These are phyloP conservation scores for Cryptococcus sp. DNA, from an alignment of 1,284 basidiomycete species.

Conservation along the genomic window DNA sequence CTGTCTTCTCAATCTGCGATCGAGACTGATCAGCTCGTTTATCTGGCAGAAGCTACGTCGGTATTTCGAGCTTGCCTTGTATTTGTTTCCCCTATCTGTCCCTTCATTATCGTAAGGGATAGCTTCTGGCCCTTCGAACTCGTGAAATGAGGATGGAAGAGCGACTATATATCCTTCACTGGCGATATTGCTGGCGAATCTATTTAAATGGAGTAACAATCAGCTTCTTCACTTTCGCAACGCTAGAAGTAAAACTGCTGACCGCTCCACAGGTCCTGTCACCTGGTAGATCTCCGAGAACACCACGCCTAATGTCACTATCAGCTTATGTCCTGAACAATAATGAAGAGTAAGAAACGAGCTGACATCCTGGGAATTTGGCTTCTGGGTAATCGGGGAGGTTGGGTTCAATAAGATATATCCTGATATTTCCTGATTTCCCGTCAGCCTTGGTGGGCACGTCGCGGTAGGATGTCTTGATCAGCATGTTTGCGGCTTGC, in stretches of 20 bases:
- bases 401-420: constrained; percentile 55
- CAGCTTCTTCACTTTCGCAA: neutral
- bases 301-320: constrained; percentile 35
- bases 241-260: neutral
- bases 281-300: constrained; percentile 57
- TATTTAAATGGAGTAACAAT: constrained; percentile 5
- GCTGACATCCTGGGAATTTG: constrained; percentile 52
- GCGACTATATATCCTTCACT: constrained; percentile 64
- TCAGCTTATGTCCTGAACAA: neutral
- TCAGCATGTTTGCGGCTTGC: constrained; percentile 62
- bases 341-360: neutral
- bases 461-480: constrained; percentile 75
- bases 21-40: constrained; percentile 1
- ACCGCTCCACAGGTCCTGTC: constrained; percentile 48
- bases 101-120: constrained; percentile 85
- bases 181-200: constrained; percentile 88
- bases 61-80: constrained; percentile 63
- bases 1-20: constrained; percentile 73
- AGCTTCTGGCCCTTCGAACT: constrained; percentile 82
- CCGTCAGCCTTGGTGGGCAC: constrained; percentile 65
- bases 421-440: constrained; percentile 67
- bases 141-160: constrained; percentile 65
- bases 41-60: neutral
- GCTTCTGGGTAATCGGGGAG: constrained; percentile 52
- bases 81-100: constrained; percentile 85